Evolutionary conservation across 306 rosid species (phyloP).

Genomic region (Mimosa pudica): DNA sequence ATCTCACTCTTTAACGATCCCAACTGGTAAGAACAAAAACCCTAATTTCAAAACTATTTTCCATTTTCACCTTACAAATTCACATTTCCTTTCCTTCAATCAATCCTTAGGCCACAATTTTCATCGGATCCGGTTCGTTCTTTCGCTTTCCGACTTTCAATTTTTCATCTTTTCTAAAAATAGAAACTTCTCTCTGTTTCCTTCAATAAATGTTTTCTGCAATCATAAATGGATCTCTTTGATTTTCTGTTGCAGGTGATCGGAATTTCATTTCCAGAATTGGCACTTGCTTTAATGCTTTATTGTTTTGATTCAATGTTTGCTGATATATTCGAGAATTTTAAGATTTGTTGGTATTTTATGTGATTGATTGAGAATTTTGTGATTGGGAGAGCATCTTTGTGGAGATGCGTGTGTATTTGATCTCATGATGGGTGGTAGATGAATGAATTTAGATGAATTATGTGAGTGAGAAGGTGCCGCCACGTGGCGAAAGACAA

Average conservation of each 20-base stretch:
- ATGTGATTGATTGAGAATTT: constrained; percentile 31
- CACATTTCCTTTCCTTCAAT: constrained; percentile 2
- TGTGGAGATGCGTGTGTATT: constrained; percentile 29
- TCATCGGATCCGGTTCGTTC: constrained; percentile 51
- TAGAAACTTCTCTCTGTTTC: constrained; percentile 22
- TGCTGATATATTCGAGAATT: neutral
- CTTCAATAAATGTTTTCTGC: neutral
- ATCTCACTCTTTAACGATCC: constrained; percentile 48
- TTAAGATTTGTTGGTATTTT: constrained; percentile 14
- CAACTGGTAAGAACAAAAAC: constrained; percentile 52
- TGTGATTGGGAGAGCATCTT: neutral
- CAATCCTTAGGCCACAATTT: constrained; percentile 14
- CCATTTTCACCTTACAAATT: neutral
- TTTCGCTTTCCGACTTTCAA: constrained; percentile 44
- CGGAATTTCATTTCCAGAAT: constrained; percentile 21
- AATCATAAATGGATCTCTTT: constrained; percentile 43
- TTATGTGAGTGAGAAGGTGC: constrained; percentile 36
- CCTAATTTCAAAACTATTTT: constrained; percentile 42
- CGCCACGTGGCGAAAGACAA: constrained; percentile 21
- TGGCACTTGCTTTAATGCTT: constrained; percentile 29
- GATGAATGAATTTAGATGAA: neutral
- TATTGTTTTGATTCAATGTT: constrained; percentile 19
- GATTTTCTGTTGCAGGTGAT: constrained; percentile 54
- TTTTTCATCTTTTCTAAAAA: constrained; percentile 16
- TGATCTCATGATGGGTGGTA: constrained; percentile 23